Evolutionary conservation across 2,329 filamentous ascomycete genomes (phyloP), one percentile per base, ranked within the genome.

Genomic region (Ploettnerulaceae sp.): DNA sequence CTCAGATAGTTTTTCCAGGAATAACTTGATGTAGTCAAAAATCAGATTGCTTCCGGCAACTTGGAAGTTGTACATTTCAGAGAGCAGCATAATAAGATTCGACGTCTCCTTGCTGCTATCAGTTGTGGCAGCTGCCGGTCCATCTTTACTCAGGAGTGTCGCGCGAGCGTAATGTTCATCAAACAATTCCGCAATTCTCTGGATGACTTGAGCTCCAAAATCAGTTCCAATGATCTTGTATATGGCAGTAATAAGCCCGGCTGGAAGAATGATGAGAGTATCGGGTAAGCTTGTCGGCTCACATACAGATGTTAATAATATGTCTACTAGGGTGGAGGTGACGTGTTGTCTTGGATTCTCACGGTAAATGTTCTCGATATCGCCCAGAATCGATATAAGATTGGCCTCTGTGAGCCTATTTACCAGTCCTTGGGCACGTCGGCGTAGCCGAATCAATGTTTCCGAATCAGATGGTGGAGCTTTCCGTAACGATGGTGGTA

Each of bases 351-450:
- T 81, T 0, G 93, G 83, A 57, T 95, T 81, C 32, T 83, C 81
- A 45, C 83, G 78, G 63, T 97, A 98, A 1, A 97, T 71, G 51
- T 83, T 81, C 61, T 95, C 89, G 24, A 95, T 75, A 14, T 94
- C 86, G 33, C 78, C 77, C 3, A 96, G 70, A 43, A 97, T 95
- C 2, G 87, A 85, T 5, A 95, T 67, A 53, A 98, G 73, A 58
- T 93, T 97, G 28, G 89, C 82, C 62, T 97, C 91, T 0, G 93
- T 96, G 24, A 98, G 74, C 62, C 91, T 84, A 66, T 98, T 98
- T 62, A 98, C 76, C 14, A 93, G 75, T 61, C 93, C 91, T 64
- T 97, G 89, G 0, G 88, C 74, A 61, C 94, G 88, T 52, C 88
- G 81, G 48, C 82, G 81, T 39, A 98, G 70, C 29, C 85, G 81